Conservation (phyloP, 306 rosid genomes). For the Ochetophila trinervis region DNA sequence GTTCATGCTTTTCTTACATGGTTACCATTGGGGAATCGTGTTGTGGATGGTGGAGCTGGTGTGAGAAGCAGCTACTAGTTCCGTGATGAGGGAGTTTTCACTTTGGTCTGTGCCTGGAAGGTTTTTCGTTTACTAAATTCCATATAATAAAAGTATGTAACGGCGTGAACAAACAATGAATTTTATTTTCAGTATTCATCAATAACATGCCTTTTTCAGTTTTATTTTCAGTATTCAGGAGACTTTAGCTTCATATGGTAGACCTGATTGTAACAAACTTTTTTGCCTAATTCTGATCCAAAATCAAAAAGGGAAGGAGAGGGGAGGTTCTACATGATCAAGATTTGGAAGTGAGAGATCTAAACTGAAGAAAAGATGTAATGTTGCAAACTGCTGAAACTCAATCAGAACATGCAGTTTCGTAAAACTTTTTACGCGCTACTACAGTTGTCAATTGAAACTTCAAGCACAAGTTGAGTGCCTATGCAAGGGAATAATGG, state of each 20-base stretch:
- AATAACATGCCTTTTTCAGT: not conserved
- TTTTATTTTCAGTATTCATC: not conserved
- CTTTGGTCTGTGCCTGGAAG: not conserved
- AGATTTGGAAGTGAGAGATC: not conserved
- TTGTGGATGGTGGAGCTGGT: slow-evolving; percentile 11
- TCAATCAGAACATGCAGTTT: slow-evolving; percentile 2
- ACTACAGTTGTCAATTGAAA: not conserved
- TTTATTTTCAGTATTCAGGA: not conserved
- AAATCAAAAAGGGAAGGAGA: not conserved
- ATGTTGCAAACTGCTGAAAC: not conserved
- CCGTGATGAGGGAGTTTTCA: slow-evolving; percentile 11
- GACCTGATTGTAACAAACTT: slow-evolving; percentile 7
- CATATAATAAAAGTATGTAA: not conserved
- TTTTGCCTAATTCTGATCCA: not conserved
- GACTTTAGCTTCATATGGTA: not conserved
- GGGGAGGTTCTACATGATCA: not conserved
- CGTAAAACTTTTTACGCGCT: not conserved
- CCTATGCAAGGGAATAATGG: not conserved
- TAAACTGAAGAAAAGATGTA: not conserved
- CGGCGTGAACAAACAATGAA: slow-evolving; percentile 1
- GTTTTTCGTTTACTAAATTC: not conserved
- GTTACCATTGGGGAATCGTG: slow-evolving; percentile 4
- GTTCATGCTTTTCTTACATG: slow-evolving; percentile 42
- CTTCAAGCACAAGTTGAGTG: not conserved
- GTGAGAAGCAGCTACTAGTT: slow-evolving; percentile 13